A percentile compares a stretch with the other conserved stretches of the same genome.
These are phyloP conservation scores for Cyberlindnera xishuangbannaensis DNA, from an alignment of 805 yeast species.

Conservation along the genomic window DNA sequence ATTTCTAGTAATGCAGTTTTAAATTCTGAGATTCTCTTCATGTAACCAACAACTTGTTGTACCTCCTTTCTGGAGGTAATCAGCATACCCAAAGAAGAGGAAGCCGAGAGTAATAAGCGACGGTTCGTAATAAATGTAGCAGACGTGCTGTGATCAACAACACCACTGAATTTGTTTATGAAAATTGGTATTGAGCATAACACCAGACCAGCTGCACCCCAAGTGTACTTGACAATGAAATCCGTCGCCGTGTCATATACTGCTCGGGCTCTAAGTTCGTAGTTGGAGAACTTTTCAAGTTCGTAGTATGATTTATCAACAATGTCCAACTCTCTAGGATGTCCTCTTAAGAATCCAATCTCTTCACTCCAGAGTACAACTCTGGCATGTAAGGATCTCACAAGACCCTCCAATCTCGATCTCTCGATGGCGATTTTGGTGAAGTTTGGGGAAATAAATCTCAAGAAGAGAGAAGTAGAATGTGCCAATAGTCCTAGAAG, in stretches of 20 bases:
- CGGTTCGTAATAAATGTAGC: constrained; percentile 89
- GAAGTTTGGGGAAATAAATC: constrained; percentile 83
- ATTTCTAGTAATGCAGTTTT: constrained; percentile 55
- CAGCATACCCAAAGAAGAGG: constrained; percentile 82
- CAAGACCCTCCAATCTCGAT: constrained; percentile 79
- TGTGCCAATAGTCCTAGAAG: constrained; percentile 77
- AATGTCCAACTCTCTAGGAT: constrained; percentile 67
- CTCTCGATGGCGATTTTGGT: constrained; percentile 71
- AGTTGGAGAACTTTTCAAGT: constrained; percentile 68
- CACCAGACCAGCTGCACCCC: constrained; percentile 94
- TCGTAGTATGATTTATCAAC: constrained; percentile 79
- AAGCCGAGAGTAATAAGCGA: constrained; percentile 74
- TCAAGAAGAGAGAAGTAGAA: constrained; percentile 65
- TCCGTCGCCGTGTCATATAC: constrained; percentile 81
- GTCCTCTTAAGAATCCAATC: constrained; percentile 80
- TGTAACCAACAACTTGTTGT: constrained; percentile 79
- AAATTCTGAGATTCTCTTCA: constrained; percentile 66
- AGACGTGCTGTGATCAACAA: constrained; percentile 45
- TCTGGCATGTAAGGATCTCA: constrained; percentile 77
- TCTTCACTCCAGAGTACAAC: constrained; percentile 78
- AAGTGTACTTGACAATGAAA: constrained; percentile 82
- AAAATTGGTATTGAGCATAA: constrained; percentile 88
- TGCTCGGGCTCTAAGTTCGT: constrained; percentile 70
- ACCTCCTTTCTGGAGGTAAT: constrained; percentile 80
- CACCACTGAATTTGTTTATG: constrained; percentile 39